These are phyloP conservation scores for Paecilomyces niveus DNA, from an alignment of 2,329 filamentous ascomycete species.

Conservation along the genomic window DNA sequence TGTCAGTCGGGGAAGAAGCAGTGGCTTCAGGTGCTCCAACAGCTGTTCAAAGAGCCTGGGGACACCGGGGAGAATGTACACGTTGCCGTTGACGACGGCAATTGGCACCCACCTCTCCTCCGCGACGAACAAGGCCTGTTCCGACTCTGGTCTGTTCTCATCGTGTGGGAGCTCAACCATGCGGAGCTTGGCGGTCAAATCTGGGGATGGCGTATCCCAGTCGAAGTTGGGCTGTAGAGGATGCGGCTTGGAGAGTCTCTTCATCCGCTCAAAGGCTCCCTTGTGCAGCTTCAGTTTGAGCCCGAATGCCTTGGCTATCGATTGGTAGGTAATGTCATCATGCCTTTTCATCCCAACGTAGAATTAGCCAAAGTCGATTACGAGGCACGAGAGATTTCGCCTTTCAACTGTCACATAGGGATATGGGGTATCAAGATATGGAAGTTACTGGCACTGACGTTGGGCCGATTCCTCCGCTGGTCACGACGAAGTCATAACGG, in stretches of 20 bases:
- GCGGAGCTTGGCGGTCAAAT: slow-evolving; percentile 71
- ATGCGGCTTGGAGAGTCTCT: slow-evolving; percentile 65
- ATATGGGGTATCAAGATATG: background rate
- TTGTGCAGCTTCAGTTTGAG: slow-evolving; percentile 71
- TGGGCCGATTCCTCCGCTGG: slow-evolving; percentile 89
- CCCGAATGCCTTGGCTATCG: slow-evolving; percentile 82
- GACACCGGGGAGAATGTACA: slow-evolving; percentile 88
- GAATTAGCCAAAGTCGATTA: slow-evolving; percentile 2
- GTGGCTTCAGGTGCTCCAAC: slow-evolving; percentile 67
- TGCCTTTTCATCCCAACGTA: slow-evolving; percentile 53
- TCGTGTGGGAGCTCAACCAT: slow-evolving; percentile 88
- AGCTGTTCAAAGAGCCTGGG: slow-evolving; percentile 76
- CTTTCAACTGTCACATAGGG: background rate
- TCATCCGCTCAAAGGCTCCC: slow-evolving; percentile 75
- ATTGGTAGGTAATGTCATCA: slow-evolving; percentile 95
- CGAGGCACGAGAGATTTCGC: background rate
- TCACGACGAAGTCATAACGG: slow-evolving; percentile 90
- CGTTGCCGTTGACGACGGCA: slow-evolving; percentile 79
- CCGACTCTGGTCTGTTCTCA: slow-evolving; percentile 52
- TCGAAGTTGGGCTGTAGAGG: slow-evolving; percentile 67
- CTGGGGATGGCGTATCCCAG: slow-evolving; percentile 76
- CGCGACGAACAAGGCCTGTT: slow-evolving; percentile 71
- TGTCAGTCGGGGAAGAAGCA: slow-evolving; percentile 60
- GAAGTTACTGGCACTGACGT: slow-evolving; percentile 54
- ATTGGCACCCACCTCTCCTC: slow-evolving; percentile 90